phyloP scores from a whole-genome alignment of 176 grass and related monocot genomes.

The Oryza glaberrima region DNA sequence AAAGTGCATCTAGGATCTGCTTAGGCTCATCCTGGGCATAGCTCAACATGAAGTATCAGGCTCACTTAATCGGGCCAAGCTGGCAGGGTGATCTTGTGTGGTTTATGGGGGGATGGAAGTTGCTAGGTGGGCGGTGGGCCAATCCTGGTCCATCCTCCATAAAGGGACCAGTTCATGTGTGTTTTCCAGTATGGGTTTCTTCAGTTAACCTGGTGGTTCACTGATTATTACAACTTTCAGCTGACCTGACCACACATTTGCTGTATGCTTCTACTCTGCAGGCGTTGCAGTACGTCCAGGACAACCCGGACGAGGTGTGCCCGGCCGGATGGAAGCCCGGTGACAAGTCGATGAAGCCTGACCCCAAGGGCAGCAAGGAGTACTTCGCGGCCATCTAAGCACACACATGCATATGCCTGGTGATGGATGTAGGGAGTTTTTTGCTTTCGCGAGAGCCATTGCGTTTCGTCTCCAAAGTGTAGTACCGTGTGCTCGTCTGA shows the following conservation, averaged over 20 bases:
- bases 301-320: slow-evolving; percentile 98
- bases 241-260: neutral
- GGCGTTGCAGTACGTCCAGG: slow-evolving; percentile 91
- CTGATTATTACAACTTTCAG: neutral
- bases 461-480: slow-evolving; percentile 16
- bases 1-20: neutral
- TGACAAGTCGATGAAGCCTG: slow-evolving; percentile 85
- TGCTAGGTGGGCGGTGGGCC: neutral
- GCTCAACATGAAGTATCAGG: neutral
- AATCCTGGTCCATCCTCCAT: neutral
- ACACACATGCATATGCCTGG: neutral
- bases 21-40: neutral
- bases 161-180: neutral
- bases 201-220: neutral
- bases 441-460: slow-evolving; percentile 18
- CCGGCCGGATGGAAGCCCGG: slow-evolving; percentile 88
- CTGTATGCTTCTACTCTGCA: slow-evolving; percentile 40
- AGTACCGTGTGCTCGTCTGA: slow-evolving; percentile 24
- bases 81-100: neutral
- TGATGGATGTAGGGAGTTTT: slow-evolving; percentile 35
- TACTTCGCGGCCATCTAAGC: slow-evolving; percentile 78
- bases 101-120: neutral
- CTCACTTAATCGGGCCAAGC: neutral
- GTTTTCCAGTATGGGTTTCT: neutral
- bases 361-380: slow-evolving; percentile 87